Conservation (phyloP, 2,329 filamentous ascomycete genomes). For the Aureobasidium uvarum region DNA sequence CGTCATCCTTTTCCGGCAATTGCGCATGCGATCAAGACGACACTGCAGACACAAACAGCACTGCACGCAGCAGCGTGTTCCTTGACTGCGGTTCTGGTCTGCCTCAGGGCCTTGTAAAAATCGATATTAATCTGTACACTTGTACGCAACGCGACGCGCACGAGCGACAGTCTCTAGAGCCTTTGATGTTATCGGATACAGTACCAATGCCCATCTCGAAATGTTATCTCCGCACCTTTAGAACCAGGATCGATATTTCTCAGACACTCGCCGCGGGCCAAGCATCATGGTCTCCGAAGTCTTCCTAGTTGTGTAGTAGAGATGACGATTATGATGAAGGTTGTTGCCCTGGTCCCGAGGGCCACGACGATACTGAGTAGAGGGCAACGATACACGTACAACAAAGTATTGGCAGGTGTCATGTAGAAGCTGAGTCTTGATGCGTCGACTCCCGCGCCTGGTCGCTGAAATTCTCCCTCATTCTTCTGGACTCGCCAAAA, state of each 20-base stretch:
- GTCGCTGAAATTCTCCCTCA: background rate
- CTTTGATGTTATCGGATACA: background rate
- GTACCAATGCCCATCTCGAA: background rate
- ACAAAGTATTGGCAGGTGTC: background rate
- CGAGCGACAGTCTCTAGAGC: background rate
- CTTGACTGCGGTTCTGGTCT: background rate
- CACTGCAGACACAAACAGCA: background rate
- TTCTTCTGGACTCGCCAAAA: background rate
- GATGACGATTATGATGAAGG: background rate
- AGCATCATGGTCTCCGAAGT: background rate
- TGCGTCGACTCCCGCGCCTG: background rate
- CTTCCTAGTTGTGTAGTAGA: background rate
- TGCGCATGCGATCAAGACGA: background rate
- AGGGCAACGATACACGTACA: background rate
- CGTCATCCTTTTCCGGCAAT: background rate
- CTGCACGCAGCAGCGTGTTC: background rate
- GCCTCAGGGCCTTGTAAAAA: background rate
- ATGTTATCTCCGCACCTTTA: background rate
- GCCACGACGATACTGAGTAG: too few relatives aligned
- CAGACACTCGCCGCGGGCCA: constrained; percentile 6
- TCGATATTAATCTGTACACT: background rate
- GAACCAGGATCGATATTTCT: background rate
- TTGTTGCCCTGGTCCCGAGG: background rate
- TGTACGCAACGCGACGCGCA: background rate
- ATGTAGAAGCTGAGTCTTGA: background rate